Percentiles rank a stretch among this genome's conserved stretches.
These are phyloP conservation scores for Primulina huaijiensis DNA, from an alignment of 257 asterid genomes.

Conservation along the genomic window DNA sequence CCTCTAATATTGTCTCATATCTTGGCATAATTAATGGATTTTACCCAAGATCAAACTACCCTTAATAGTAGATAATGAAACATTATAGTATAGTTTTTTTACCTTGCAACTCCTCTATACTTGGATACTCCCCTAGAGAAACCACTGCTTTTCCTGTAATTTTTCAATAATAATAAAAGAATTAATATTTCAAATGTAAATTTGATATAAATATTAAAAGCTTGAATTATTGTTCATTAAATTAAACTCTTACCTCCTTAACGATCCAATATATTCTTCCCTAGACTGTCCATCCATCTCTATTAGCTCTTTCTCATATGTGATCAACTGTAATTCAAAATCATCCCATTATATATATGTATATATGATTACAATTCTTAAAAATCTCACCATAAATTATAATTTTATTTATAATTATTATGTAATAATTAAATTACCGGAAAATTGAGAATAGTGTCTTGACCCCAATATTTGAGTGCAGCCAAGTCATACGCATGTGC, in stretches of 20 bases:
- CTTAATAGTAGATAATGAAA: background rate
- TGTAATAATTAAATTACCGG: slow-evolving; percentile 40
- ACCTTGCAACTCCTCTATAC: slow-evolving; percentile 92
- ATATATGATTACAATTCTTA: background rate
- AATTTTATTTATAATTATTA: background rate
- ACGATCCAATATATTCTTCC: slow-evolving; percentile 84
- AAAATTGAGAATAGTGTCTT: slow-evolving; percentile 71
- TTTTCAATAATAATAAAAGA: slow-evolving; percentile 1
- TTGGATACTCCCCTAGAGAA: slow-evolving; percentile 87
- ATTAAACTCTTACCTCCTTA: slow-evolving; percentile 47
- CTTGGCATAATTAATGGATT: background rate
- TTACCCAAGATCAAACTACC: background rate
- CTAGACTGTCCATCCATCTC: slow-evolving; percentile 77
- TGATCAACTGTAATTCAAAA: slow-evolving; percentile 40
- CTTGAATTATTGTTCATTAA: background rate
- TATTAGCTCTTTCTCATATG: slow-evolving; percentile 55
- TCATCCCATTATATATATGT: background rate
- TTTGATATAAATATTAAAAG: background rate
- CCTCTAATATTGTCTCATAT: background rate
- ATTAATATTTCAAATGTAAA: background rate
- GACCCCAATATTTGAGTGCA: slow-evolving; percentile 88
- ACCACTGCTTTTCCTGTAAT: slow-evolving; percentile 78
- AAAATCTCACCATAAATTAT: background rate
- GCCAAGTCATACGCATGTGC: slow-evolving; percentile 90
- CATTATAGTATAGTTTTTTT: background rate